A percentile compares a stretch with the other conserved stretches of the same genome.
Evolutionary conservation across 495 filamentous ascomycete species (phyloP).

Genomic region (Tuber indicum): DNA sequence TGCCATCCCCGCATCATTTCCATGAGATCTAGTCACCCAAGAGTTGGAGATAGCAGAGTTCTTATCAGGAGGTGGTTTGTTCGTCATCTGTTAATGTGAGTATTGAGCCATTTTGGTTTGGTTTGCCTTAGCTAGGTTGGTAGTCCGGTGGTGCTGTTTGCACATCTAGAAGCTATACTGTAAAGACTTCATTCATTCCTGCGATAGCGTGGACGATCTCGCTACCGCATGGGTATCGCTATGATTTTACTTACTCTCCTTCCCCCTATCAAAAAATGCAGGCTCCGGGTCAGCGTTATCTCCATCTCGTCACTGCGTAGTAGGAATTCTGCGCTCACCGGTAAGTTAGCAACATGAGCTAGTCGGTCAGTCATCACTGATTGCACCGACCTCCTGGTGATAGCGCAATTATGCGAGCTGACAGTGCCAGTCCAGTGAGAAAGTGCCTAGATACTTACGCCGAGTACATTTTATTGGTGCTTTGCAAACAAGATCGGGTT

Average conservation of each 20-base stretch:
- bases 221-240: not conserved
- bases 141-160: too few relatives aligned
- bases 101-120: too few relatives aligned
- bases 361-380: not conserved
- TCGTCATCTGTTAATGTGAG: too few relatives aligned
- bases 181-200: too few relatives aligned
- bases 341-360: not conserved
- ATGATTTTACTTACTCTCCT: not conserved
- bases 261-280: not conserved
- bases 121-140: too few relatives aligned
- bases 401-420: not conserved
- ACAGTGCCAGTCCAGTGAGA: not conserved
- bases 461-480: not conserved
- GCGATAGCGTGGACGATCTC: not conserved
- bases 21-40: too few relatives aligned
- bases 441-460: not conserved
- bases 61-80: too few relatives aligned
- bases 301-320: not conserved
- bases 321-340: not conserved
- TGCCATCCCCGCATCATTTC: too few relatives aligned
- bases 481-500: not conserved
- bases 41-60: too few relatives aligned
- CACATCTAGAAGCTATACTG: too few relatives aligned
- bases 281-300: not conserved
- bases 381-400: not conserved